Evolutionary conservation across 108 stramenopile genomes (phyloP).

Genomic region (Nitzschia sp.): DNA sequence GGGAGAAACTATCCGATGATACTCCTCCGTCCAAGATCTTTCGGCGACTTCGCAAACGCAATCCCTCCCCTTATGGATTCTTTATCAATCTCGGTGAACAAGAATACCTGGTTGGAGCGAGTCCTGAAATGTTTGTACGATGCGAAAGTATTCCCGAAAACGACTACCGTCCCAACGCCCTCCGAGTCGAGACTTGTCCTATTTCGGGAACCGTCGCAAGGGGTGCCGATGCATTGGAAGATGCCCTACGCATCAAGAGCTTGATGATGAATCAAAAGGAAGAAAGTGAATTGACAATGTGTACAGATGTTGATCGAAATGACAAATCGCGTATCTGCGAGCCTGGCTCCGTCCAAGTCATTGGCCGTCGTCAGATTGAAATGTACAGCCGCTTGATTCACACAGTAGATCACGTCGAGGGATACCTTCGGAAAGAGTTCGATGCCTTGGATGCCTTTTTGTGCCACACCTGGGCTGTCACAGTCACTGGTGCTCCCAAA

Average conservation of each 20-base stretch:
- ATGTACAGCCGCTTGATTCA: constrained; percentile 98
- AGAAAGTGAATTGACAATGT: constrained; percentile 98
- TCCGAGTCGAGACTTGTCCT: constrained; percentile 97
- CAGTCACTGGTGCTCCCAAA: constrained; percentile 98
- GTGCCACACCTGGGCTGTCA: constrained; percentile 98
- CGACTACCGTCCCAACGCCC: constrained; percentile 76
- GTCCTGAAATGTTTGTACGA: constrained; percentile 99
- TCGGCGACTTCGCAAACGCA: constrained; percentile 83
- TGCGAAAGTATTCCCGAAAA: constrained; percentile 87
- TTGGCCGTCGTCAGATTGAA: constrained; percentile 98
- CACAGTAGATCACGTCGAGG: constrained; percentile 99
- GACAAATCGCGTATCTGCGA: constrained; percentile 98
- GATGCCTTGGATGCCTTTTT: constrained; percentile 98
- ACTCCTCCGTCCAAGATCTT: constrained; percentile 83
- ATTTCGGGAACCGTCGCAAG: constrained; percentile 99
- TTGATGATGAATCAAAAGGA: constrained; percentile 96
- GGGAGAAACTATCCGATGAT: constrained; percentile 64
- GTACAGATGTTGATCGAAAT: constrained; percentile 98
- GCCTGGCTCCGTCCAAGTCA: constrained; percentile 95
- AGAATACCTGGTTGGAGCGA: constrained; percentile 96
- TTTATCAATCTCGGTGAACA: constrained; percentile 93
- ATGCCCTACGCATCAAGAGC: constrained; percentile 88
- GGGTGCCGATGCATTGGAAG: constrained; percentile 96
- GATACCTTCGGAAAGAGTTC: constrained; percentile 93
- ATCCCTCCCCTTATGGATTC: constrained; percentile 97